Percentiles rank a stretch among this genome's conserved stretches.
Evolutionary conservation across 2,329 filamentous ascomycete species (phyloP).

Genomic region (Pleomassaria siparia): DNA sequence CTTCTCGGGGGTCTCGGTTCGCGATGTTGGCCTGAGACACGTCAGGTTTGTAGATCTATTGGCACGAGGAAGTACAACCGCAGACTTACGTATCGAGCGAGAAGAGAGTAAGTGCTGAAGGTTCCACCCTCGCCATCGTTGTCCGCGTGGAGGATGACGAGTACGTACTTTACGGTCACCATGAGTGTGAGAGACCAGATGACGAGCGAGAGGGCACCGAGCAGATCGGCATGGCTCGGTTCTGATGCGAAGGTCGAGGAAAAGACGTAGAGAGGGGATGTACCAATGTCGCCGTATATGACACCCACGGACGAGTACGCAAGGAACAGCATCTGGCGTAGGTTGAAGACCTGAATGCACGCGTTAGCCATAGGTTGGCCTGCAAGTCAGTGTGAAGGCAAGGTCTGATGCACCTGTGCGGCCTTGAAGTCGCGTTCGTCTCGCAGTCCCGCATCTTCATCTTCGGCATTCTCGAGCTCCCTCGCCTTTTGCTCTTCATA

Average conservation of each 20-base stretch:
- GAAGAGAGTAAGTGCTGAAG: slow-evolving; percentile 66
- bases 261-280: slow-evolving; percentile 68
- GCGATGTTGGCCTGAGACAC: slow-evolving; percentile 60
- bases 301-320: slow-evolving; percentile 67
- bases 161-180: slow-evolving; percentile 69
- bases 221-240: slow-evolving; percentile 57
- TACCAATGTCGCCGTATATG: slow-evolving; percentile 71
- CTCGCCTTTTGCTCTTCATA: slow-evolving; percentile 69
- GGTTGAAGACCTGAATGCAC: slow-evolving; percentile 26
- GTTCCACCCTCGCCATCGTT: slow-evolving; percentile 73
- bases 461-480: slow-evolving; percentile 51
- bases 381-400: background rate
- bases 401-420: slow-evolving; percentile 24
- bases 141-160: slow-evolving; percentile 66
- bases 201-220: slow-evolving; percentile 67
- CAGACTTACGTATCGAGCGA: slow-evolving; percentile 54
- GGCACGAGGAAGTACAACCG: background rate
- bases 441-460: slow-evolving; percentile 30
- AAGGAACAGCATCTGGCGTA: slow-evolving; percentile 27
- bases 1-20: slow-evolving; percentile 25
- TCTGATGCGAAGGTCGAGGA: slow-evolving; percentile 64
- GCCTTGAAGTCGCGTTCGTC: slow-evolving; percentile 34
- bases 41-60: background rate
- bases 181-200: slow-evolving; percentile 70
- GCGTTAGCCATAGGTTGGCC: slow-evolving; percentile 12